Percentiles rank a stretch among this genome's conserved stretches.
phyloP scores from a whole-genome alignment of 768 basidiomycete genomes.

The Tephrocybe sp. region DNA sequence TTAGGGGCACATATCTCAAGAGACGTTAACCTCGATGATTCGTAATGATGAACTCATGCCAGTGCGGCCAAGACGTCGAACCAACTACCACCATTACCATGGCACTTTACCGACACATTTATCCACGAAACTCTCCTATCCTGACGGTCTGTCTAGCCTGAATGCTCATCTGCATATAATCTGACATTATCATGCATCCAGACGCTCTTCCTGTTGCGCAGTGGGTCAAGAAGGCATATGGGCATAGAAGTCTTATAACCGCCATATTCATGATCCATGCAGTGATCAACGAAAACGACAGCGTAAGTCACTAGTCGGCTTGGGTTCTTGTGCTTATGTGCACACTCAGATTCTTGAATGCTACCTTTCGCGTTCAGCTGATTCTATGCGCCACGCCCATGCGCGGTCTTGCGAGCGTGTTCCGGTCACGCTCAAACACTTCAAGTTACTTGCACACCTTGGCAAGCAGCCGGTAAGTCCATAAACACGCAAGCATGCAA shows the following conservation, averaged over 20 bases:
- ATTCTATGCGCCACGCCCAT: slow-evolving; percentile 23
- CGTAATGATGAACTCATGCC: slow-evolving; percentile 69
- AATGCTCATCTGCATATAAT: not conserved
- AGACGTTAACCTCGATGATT: slow-evolving; percentile 72
- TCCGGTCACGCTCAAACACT: slow-evolving; percentile 75
- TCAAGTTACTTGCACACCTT: slow-evolving; percentile 68
- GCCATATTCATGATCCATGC: slow-evolving; percentile 76
- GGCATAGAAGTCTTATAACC: slow-evolving; percentile 53
- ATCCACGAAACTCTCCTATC: slow-evolving; percentile 55
- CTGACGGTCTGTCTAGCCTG: slow-evolving; percentile 44
- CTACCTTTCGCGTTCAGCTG: slow-evolving; percentile 33
- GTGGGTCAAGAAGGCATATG: slow-evolving; percentile 62
- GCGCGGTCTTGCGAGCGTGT: slow-evolving; percentile 36
- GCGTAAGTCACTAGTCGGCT: slow-evolving; percentile 27
- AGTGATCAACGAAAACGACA: slow-evolving; percentile 62
- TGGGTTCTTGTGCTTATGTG: not conserved
- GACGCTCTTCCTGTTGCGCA: slow-evolving; percentile 57
- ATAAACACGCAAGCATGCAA: not conserved
- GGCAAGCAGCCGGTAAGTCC: slow-evolving; percentile 58
- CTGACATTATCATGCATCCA: slow-evolving; percentile 23
- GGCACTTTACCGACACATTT: slow-evolving; percentile 34
- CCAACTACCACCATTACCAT: slow-evolving; percentile 35
- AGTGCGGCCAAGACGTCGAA: slow-evolving; percentile 55
- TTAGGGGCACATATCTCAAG: slow-evolving; percentile 72
- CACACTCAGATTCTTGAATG: slow-evolving; percentile 46